These are phyloP conservation scores for Cladobotryum mycophilum DNA, from an alignment of 2,329 filamentous ascomycete genomes.

Conservation along the genomic window DNA sequence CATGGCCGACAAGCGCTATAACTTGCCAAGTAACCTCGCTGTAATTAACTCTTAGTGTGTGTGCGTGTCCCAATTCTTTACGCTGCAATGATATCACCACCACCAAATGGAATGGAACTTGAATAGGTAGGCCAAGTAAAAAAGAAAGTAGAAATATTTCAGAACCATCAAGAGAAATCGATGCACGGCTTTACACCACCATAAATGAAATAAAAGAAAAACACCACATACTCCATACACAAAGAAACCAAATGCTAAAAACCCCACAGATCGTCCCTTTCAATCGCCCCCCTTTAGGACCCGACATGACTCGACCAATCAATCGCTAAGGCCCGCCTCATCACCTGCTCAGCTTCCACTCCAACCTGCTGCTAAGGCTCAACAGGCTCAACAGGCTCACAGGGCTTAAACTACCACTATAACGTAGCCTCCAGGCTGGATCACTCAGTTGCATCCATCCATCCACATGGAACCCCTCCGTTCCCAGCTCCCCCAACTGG, in stretches of 20 bases:
- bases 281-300: too few species aligned
- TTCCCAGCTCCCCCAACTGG: too few species aligned
- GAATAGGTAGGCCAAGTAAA: too few species aligned
- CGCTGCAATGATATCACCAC: background rate
- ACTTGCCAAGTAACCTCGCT: background rate
- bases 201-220: background rate
- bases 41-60: background rate
- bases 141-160: background rate
- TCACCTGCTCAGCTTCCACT: background rate
- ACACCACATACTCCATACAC: too few species aligned
- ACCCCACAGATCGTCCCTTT: too few species aligned
- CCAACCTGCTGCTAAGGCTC: background rate
- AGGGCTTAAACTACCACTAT: background rate
- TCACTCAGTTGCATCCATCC: too few species aligned
- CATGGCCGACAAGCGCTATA: slow-evolving; percentile 12
- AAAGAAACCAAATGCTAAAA: too few species aligned
- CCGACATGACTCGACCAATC: too few species aligned
- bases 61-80: background rate
- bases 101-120: background rate
- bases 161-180: background rate
- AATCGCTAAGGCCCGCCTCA: background rate
- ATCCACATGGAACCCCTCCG: too few species aligned
- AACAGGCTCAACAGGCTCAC: background rate
- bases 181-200: background rate
- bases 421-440: background rate